Evolutionary conservation across 208 protist genomes (phyloP).

Genomic region (Wallacemonas sp.): DNA sequence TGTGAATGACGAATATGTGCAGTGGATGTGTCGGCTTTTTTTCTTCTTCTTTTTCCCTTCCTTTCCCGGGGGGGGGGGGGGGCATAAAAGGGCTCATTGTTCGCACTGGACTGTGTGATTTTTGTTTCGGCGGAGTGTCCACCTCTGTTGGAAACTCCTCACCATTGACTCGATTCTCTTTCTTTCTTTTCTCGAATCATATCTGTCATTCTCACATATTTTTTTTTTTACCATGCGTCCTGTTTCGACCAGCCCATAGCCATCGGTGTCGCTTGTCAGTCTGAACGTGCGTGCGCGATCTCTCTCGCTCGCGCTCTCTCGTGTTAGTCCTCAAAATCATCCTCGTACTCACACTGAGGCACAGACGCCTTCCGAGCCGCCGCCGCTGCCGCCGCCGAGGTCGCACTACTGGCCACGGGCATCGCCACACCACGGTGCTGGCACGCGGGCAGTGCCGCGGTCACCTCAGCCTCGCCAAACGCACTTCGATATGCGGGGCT

Average conservation of each 20-base stretch:
- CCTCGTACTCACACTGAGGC: conserved; percentile 34
- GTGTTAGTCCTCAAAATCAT: conserved; percentile 47
- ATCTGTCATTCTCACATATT: not conserved
- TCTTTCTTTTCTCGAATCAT: conserved; percentile 15
- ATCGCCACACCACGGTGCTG: not conserved
- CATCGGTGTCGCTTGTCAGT: too few relatives aligned
- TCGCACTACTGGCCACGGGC: not conserved
- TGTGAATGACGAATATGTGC: too few relatives aligned
- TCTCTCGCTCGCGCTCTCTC: too few relatives aligned
- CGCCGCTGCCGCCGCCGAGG: not conserved
- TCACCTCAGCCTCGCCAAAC: conserved; percentile 55
- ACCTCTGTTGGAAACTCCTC: too few relatives aligned
- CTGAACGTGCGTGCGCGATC: too few relatives aligned
- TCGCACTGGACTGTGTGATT: too few relatives aligned
- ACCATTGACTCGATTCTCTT: too few relatives aligned
- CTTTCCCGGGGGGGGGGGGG: too few relatives aligned
- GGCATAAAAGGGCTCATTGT: too few relatives aligned
- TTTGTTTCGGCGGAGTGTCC: too few relatives aligned
- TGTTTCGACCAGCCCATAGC: too few relatives aligned
- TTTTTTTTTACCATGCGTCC: too few relatives aligned
- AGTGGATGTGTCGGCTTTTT: not conserved
- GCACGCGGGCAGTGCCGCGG: conserved; percentile 24
- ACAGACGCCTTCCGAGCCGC: not conserved
- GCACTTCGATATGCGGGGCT: conserved; percentile 35
- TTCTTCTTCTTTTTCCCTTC: not conserved